Conservation (phyloP, 2,329 filamentous ascomycete species). For the Bertia moriformis region DNA sequence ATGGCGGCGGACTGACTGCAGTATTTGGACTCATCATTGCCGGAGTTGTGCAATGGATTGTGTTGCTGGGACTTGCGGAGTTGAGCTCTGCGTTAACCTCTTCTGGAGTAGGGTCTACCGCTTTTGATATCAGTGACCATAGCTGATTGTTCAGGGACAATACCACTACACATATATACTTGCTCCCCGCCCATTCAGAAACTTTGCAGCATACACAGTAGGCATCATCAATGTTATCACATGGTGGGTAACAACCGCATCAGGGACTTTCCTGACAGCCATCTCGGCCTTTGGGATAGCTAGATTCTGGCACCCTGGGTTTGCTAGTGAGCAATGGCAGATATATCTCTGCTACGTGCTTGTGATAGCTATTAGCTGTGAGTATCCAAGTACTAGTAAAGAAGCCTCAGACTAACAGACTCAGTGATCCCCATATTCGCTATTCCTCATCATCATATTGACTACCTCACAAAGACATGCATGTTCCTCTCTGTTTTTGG, state of each 20-base stretch:
- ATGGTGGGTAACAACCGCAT: background rate
- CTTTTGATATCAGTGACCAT: no score
- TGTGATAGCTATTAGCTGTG: slow-evolving; percentile 3
- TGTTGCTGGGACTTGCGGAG: background rate
- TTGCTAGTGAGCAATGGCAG: slow-evolving; percentile 4
- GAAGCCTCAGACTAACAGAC: no score
- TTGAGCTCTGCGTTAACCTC: background rate
- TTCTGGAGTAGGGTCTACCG: no score
- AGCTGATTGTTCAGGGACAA: no score
- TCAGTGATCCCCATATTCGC: no score
- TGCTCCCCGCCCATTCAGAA: slow-evolving; percentile 5
- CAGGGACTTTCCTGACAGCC: background rate
- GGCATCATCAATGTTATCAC: background rate
- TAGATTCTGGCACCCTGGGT: background rate
- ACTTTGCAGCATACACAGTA: background rate
- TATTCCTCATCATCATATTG: no score
- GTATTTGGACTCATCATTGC: background rate
- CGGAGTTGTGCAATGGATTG: background rate
- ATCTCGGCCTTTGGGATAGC: background rate
- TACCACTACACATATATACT: slow-evolving; percentile 14
- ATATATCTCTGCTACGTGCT: slow-evolving; percentile 6
- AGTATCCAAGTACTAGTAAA: background rate
- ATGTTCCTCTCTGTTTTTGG: background rate
- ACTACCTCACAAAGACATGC: no score
- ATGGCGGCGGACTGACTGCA: background rate